These are phyloP conservation scores for Colletotrichum filicis DNA, from an alignment of 2,329 filamentous ascomycete genomes.

Conservation along the genomic window DNA sequence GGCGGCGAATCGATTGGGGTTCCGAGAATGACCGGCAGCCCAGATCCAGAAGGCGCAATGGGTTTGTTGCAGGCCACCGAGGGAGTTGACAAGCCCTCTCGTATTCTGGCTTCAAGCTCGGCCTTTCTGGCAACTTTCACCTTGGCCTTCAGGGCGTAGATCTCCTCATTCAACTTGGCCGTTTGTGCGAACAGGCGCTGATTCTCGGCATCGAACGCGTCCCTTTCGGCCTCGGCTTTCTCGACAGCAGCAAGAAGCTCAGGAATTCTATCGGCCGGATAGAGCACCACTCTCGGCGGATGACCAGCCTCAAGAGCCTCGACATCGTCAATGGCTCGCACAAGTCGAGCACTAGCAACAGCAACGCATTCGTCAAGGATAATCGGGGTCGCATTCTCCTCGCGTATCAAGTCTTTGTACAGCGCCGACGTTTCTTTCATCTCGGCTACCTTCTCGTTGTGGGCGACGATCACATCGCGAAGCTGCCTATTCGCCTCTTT, in stretches of 20 bases:
- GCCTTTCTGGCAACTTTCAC: not conserved
- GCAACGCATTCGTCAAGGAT: conserved; percentile 6
- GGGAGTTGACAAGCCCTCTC: not conserved
- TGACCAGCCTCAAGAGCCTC: not conserved
- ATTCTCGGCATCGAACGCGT: not conserved
- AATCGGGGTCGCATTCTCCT: not conserved
- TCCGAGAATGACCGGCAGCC: no score
- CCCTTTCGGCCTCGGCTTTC: not conserved
- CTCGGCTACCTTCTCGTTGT: not conserved
- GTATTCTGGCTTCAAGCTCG: not conserved
- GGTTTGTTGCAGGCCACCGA: not conserved
- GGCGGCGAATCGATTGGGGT: not conserved
- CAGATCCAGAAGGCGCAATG: not conserved
- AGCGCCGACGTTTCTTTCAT: not conserved
- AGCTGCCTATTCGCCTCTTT: not conserved
- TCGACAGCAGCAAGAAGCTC: not conserved
- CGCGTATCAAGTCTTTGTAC: not conserved
- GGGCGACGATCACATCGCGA: not conserved
- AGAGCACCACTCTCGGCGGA: not conserved
- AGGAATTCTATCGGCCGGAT: not conserved
- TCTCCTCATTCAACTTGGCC: not conserved
- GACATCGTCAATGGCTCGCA: not conserved
- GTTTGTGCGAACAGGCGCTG: not conserved
- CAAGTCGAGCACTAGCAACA: not conserved
- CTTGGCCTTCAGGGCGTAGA: not conserved